Conservation (phyloP, 768 basidiomycete genomes). For the Boletus sensibilis region DNA sequence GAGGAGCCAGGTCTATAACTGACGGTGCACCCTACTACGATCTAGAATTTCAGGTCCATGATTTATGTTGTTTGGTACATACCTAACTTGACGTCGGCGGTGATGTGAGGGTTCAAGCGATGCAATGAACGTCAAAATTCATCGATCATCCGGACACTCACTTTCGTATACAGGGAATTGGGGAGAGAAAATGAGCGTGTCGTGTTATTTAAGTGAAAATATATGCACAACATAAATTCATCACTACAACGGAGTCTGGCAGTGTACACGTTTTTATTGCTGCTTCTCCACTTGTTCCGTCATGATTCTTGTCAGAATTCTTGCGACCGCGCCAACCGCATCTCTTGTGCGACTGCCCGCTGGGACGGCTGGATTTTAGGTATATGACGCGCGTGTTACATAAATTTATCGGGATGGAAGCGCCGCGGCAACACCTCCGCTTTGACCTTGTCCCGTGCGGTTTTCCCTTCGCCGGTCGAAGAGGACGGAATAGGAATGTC, state of each 20-base stretch:
- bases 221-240: constrained; percentile 1
- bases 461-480: constrained; percentile 33
- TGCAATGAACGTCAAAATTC: background rate
- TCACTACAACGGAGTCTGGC: background rate
- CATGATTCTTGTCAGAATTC: constrained; percentile 41
- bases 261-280: background rate
- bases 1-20: background rate
- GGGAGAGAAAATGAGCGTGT: constrained; percentile 4
- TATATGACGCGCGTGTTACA: constrained; percentile 35
- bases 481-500: constrained; percentile 42
- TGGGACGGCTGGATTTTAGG: constrained; percentile 36
- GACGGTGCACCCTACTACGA: no score
- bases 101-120: background rate
- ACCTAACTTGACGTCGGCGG: background rate
- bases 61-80: background rate
- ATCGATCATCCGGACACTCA: background rate
- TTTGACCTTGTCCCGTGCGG: constrained; percentile 36
- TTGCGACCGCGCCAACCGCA: constrained; percentile 40
- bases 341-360: constrained; percentile 33
- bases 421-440: constrained; percentile 49
- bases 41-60: background rate
- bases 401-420: constrained; percentile 60
- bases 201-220: background rate
- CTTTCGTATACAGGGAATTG: background rate
- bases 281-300: constrained; percentile 14